Evolutionary conservation across 2,329 filamentous ascomycete genomes (phyloP).

Genomic region (Penicillium sp.): DNA sequence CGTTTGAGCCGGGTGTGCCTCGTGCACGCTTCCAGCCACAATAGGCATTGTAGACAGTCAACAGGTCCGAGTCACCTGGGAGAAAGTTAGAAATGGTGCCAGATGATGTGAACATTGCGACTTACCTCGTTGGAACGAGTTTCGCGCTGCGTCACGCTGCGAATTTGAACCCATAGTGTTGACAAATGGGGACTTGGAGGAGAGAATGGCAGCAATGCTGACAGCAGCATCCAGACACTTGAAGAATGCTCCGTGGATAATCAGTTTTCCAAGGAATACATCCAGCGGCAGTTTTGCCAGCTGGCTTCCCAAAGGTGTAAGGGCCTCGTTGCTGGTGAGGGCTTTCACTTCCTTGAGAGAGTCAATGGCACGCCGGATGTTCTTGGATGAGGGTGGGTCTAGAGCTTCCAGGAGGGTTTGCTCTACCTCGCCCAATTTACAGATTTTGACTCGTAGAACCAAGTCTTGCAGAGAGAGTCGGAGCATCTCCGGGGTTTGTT

Average conservation of each 20-base stretch:
- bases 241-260: conserved; percentile 82
- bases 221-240: conserved; percentile 88
- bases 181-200: conserved; percentile 91
- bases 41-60: conserved; percentile 95
- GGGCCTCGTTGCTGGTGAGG: conserved; percentile 74
- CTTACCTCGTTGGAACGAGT: conserved; percentile 71
- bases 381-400: conserved; percentile 86
- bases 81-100: conserved; percentile 7
- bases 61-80: conserved; percentile 78
- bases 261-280: conserved; percentile 91
- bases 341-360: conserved; percentile 91
- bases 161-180: conserved; percentile 80
- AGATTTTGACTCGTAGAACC: conserved; percentile 95
- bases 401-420: conserved; percentile 83
- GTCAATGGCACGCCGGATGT: conserved; percentile 89
- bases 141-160: conserved; percentile 77
- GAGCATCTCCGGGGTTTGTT: conserved; percentile 96
- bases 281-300: conserved; percentile 87
- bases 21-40: conserved; percentile 83
- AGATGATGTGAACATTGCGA: neutral
- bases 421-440: conserved; percentile 91
- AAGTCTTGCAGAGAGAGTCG: conserved; percentile 91
- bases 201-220: conserved; percentile 88
- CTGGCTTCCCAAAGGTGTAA: conserved; percentile 84
- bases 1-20: conserved; percentile 67